Evolutionary conservation across 345 rosid species (phyloP).

Genomic region (Salix purpurea): DNA sequence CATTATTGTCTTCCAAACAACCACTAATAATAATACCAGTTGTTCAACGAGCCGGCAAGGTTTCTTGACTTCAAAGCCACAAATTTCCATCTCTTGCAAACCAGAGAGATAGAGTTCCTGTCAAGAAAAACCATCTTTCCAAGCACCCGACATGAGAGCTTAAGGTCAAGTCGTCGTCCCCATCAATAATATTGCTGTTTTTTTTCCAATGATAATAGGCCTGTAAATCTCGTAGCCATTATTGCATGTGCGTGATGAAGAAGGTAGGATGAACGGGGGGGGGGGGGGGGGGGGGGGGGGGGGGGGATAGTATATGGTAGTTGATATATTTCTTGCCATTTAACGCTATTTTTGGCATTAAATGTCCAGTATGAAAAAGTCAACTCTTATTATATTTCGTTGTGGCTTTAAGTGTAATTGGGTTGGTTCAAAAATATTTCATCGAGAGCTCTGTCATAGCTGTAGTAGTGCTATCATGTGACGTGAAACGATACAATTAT

Average conservation of each 20-base stretch:
- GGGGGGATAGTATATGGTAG: not conserved
- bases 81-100: slow-evolving; percentile 31
- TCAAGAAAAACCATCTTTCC: slow-evolving; percentile 20
- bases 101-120: slow-evolving; percentile 31
- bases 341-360: not conserved
- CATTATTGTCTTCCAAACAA: too few species aligned
- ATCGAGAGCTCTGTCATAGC: not conserved
- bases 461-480: not conserved
- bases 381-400: too few species aligned
- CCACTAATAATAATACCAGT: too few species aligned
- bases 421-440: not conserved
- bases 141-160: slow-evolving; percentile 27
- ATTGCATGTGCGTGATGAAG: not conserved
- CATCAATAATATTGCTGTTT: not conserved
- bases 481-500: not conserved
- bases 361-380: not conserved
- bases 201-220: not conserved
- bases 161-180: slow-evolving; percentile 5
- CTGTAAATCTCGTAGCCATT: not conserved
- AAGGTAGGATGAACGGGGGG: too few species aligned
- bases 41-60: slow-evolving; percentile 12
- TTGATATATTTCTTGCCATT: not conserved
- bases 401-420: not conserved
- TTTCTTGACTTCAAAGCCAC: slow-evolving; percentile 27
- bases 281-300: too few species aligned